phyloP scores from a whole-genome alignment of 345 rosid genomes.

The Alliaria petiolata region DNA sequence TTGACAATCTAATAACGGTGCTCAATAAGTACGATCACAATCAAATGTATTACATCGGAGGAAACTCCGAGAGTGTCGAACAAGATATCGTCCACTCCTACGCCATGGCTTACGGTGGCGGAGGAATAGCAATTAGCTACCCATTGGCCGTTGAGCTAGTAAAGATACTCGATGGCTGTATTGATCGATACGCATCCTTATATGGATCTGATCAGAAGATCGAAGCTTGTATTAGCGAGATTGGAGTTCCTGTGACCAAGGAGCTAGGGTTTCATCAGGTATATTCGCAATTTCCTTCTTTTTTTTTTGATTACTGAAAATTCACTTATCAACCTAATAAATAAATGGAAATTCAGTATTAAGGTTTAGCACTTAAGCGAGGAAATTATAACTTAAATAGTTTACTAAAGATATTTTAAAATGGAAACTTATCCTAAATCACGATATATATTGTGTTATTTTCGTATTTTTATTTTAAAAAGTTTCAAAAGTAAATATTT shows the following conservation, averaged over 20 bases:
- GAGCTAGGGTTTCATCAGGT: conserved; percentile 97
- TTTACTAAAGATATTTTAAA: no score
- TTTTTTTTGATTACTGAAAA: background rate
- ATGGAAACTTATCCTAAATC: background rate
- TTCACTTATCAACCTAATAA: no score
- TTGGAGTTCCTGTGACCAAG: conserved; percentile 73
- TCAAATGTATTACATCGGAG: conserved; percentile 87
- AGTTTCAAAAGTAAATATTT: background rate
- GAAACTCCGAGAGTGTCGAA: conserved; percentile 80
- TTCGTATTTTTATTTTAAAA: no score
- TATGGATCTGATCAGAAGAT: conserved; percentile 90
- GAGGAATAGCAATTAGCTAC: conserved; percentile 80
- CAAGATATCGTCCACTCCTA: conserved; percentile 81
- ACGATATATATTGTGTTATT: background rate
- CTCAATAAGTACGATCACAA: conserved; percentile 72
- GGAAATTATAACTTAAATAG: no score
- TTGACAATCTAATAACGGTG: conserved; percentile 65
- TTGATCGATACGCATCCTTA: conserved; percentile 59
- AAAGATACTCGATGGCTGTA: conserved; percentile 73
- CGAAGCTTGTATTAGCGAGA: conserved; percentile 72
- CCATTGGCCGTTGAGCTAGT: conserved; percentile 71
- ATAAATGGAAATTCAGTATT: no score
- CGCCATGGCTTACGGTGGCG: conserved; percentile 86
- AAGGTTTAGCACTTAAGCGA: no score
- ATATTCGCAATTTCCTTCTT: background rate